Conservation (phyloP, 345 rosid genomes). For the Aquilaria malaccensis region DNA sequence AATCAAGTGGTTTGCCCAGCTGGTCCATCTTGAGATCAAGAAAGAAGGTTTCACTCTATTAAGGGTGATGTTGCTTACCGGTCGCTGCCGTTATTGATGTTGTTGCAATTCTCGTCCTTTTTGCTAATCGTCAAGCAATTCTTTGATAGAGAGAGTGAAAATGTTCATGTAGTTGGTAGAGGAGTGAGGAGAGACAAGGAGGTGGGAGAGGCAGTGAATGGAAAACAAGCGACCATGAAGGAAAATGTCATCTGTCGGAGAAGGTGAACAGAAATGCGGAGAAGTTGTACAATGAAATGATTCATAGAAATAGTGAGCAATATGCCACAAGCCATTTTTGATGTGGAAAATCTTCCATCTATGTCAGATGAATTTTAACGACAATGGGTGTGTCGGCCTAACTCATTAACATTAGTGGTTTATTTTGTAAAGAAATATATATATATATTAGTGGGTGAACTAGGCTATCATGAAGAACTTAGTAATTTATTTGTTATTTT, state of each 20-base stretch:
- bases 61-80: conserved; percentile 6
- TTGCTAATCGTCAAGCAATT: conserved; percentile 28
- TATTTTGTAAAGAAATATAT: too few relatives aligned
- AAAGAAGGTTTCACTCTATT: neutral
- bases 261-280: conserved; percentile 19
- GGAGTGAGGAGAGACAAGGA: conserved; percentile 68
- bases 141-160: conserved; percentile 46
- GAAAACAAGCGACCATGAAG: conserved; percentile 98
- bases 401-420: too few relatives aligned
- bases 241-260: conserved; percentile 96
- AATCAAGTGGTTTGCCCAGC: too few relatives aligned
- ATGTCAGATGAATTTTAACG: too few relatives aligned
- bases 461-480: too few relatives aligned
- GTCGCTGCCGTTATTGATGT: neutral
- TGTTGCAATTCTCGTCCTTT: conserved; percentile 4
- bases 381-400: too few relatives aligned
- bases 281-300: conserved; percentile 7
- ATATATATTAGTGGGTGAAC: too few relatives aligned
- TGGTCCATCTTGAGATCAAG: too few relatives aligned
- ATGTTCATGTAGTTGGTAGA: conserved; percentile 67
- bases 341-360: too few relatives aligned
- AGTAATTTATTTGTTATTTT: too few relatives aligned
- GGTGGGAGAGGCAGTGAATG: conserved; percentile 76
- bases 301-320: too few relatives aligned
- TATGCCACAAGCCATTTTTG: too few relatives aligned